phyloP scores from a whole-genome alignment of 2,329 filamentous ascomycete genomes.

The Colletotrichum eleusines region DNA sequence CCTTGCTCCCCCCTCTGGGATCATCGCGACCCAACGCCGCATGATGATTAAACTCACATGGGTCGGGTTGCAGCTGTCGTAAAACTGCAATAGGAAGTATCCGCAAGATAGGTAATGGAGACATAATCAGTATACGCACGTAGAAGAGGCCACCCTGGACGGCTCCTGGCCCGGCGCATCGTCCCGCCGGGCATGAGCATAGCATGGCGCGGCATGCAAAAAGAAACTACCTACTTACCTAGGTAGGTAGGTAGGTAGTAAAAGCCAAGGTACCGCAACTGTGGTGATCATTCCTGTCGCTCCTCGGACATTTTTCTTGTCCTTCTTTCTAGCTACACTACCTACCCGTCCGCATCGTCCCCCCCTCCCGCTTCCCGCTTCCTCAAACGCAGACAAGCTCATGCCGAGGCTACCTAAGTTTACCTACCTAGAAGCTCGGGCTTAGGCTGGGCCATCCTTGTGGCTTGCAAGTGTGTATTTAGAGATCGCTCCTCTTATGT shows the following conservation, averaged over 20 bases:
- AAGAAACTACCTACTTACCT: background rate
- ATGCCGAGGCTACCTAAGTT: background rate
- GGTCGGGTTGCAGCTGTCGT: background rate
- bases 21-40: slow-evolving; percentile 1
- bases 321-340: slow-evolving; percentile 22
- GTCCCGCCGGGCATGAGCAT: background rate
- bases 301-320: slow-evolving; percentile 11
- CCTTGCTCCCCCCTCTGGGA: too few species aligned
- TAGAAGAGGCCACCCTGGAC: background rate
- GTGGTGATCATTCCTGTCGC: background rate
- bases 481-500: background rate
- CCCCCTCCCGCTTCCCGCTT: background rate
- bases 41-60: background rate
- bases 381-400: slow-evolving; percentile 25
- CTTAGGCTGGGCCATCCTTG: slow-evolving; percentile 22
- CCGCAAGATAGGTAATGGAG: too few species aligned
- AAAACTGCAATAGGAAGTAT: background rate
- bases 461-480: slow-evolving; percentile 20
- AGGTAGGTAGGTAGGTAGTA: too few species aligned
- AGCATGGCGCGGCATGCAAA: background rate
- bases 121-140: background rate
- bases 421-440: background rate
- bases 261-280: background rate
- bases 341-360: background rate
- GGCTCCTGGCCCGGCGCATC: background rate